Evolutionary conservation across 805 yeast genomes (phyloP), one percentile per base, ranked within the genome.

Genomic region (Zygosaccharomyces siamensis): DNA sequence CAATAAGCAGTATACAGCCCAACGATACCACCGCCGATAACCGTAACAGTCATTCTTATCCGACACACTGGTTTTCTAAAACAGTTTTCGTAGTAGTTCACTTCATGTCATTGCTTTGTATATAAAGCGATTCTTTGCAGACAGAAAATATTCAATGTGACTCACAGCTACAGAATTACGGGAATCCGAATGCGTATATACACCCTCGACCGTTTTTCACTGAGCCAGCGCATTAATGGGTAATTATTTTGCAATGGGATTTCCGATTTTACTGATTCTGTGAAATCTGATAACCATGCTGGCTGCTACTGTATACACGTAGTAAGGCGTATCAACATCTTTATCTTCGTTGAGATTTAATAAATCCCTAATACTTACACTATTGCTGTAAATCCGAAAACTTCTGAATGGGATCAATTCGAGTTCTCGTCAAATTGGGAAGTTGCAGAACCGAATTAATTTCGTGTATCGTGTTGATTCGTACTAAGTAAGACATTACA

Each of bases 1-100:
- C 74, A 69, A 55, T 70, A 74, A 1, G 79, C 73, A 11, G 89
- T 82, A 63, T 83, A 83, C 6, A 84, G 70, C 27, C 89, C 89
- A 50, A 81, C 70, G 33, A 84, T 80, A 14, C 89, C 89, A 3
- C 85, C 72, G 5, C 89, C 82, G 27, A 71, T 64, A 37, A 71
- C 48, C 3, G 56, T 53, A 18, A 46, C 46, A 23, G 42, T 14
- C 41, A 28, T 35, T 18, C 18, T 10, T 7, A 26, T 26, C 11
- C 10, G 28, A 26, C 8, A 8, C n/a, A n/a, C 2, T 36, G 35
- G 40, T 14, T 23, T 26, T 26, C 20, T 18, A 18, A 18, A 18
- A 18, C 20, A 18, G 40, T 14, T 23, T 26, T 26, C 11, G 28
- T 39, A 21, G 27, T 23, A 39, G 28, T 10, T n/a, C 31, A 24